phyloP scores from a whole-genome alignment of 2,329 filamentous ascomycete species.

The Colletotrichum tropicicola region DNA sequence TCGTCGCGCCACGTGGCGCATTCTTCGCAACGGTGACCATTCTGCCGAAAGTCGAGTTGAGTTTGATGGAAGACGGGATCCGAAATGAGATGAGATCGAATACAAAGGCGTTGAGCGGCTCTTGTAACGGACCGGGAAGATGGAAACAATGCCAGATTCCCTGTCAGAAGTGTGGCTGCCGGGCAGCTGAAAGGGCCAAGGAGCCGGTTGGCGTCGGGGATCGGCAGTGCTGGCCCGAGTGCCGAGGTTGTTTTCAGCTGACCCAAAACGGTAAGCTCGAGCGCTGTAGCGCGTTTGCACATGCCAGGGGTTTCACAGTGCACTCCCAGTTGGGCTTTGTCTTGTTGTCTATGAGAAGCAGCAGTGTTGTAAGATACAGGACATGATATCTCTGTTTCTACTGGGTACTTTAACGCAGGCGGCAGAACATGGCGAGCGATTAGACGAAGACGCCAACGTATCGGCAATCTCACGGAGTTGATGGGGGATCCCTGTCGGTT shows the following conservation, averaged over 20 bases:
- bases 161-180: background rate
- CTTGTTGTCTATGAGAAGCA: background rate
- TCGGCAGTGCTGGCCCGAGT: conserved; percentile 26
- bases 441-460: too few relatives aligned
- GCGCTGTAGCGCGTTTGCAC: conserved; percentile 15
- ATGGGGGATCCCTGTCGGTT: too few relatives aligned
- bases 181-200: conserved; percentile 22
- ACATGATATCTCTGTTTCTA: background rate
- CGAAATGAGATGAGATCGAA: background rate
- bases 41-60: background rate
- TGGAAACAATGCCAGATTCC: conserved; percentile 6
- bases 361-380: background rate
- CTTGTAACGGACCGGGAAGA: background rate
- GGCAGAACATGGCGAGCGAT: too few relatives aligned
- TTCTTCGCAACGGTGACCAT: conserved; percentile 25
- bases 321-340: background rate
- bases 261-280: conserved; percentile 12
- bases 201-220: conserved; percentile 25
- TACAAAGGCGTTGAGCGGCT: conserved; percentile 17
- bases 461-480: too few relatives aligned
- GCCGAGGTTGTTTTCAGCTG: conserved; percentile 21
- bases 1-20: conserved; percentile 24
- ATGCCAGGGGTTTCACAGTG: conserved; percentile 15
- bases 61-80: background rate
- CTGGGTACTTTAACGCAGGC: too few relatives aligned